These are phyloP conservation scores for Alternaria consortialis DNA, from an alignment of 2,329 filamentous ascomycete species.

Conservation along the genomic window DNA sequence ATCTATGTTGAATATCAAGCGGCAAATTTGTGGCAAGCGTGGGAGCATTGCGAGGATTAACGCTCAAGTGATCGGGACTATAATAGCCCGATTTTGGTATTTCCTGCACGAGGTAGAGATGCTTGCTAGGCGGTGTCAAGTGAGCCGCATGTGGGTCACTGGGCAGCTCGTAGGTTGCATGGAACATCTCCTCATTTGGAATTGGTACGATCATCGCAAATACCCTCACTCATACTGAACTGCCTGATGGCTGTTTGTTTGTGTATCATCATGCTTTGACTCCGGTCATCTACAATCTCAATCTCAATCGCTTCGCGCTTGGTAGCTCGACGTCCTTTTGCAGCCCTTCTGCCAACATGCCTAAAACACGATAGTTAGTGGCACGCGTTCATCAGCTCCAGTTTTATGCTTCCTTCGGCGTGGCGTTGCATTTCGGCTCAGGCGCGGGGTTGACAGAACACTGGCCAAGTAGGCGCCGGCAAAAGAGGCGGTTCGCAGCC, in stretches of 20 bases:
- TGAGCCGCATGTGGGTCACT: constrained; percentile 4
- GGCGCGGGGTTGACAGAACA: constrained; percentile 5
- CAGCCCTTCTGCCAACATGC: not conserved
- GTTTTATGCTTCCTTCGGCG: constrained; percentile 2
- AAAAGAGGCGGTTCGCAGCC: constrained; percentile 14
- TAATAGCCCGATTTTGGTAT: not conserved
- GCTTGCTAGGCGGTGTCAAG: not conserved
- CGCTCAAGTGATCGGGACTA: not conserved
- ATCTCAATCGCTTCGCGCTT: not conserved
- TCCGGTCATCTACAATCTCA: not conserved
- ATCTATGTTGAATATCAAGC: not conserved
- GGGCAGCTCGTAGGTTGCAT: not conserved
- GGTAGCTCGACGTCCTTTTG: not conserved
- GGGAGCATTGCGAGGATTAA: not conserved
- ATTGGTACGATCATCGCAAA: not conserved
- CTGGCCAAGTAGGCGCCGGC: constrained; percentile 18
- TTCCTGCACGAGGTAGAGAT: not conserved
- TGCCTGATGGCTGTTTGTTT: not conserved
- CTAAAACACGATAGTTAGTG: not conserved
- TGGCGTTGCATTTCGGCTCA: constrained; percentile 3
- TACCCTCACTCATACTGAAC: not conserved
- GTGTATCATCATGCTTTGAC: not conserved
- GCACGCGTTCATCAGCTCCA: not conserved
- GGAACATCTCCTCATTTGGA: not conserved
- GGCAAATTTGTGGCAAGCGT: not conserved